Evolutionary conservation across 2,329 filamentous ascomycete species (phyloP), one percentile per base, ranked within the genome.

Genomic region (Paraconiothyrium sp.): DNA sequence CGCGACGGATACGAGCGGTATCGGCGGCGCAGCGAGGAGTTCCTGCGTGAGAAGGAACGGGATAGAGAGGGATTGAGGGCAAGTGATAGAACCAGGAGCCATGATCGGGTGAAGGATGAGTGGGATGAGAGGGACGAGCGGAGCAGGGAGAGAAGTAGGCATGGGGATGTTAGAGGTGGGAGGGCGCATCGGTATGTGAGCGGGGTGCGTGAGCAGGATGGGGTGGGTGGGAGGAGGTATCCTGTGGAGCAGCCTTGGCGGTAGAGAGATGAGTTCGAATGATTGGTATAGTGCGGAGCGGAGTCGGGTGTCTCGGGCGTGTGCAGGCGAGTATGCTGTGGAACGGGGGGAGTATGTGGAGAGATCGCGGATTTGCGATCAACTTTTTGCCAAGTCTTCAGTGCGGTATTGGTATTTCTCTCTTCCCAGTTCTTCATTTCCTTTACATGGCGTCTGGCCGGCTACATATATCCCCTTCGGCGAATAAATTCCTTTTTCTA

Each of bases 161-260:
- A 64, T 27, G 16, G 50, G 66, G 56, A 54, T 48, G 63, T 55
- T 63, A 65, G 27, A n/a, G 58, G 52, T 8, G 30, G 64, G 34
- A 49, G 69, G 30, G 62, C 63, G 60, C 73, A 76, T 57, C 68
- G 76, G 64, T 77, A 78, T 72, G 74, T 77, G 55, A 56, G 65
- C 27, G 72, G 74, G 10, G 72, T 76, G 55, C 27, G 27, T 30
- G 27, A 30, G 27, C 69, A 75, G 62, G 72, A 76, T 54, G 76
- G 76, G n/a, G 74, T 76, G 24, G 67, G 71, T 47, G 76, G 76
- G 46, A 54, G 75, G 24, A 66, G 70, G 60, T 76, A 76, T 68
- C 73, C 75, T 46, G 69, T 75, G 52, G 66, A 66, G 55, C 54
- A 58, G 59, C 11, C 59, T 11, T 61, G 63, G 62, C 52, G 61